Conservation (phyloP, 2,329 filamentous ascomycete genomes). For the Sclerotinia trifoliorum region DNA sequence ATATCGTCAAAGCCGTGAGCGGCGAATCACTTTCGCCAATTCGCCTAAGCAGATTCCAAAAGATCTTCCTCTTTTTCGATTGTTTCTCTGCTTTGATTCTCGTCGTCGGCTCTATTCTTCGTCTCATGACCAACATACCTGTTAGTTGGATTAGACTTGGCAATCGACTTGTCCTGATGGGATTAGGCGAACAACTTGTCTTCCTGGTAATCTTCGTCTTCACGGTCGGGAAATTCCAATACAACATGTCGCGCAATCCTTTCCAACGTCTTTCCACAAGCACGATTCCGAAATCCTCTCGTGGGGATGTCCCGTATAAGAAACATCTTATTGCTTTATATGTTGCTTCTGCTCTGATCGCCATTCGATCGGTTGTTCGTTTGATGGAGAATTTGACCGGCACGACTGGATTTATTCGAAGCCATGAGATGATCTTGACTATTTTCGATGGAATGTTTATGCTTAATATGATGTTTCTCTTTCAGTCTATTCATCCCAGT, state of each 20-base stretch:
- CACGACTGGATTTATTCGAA: neutral
- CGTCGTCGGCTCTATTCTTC: slow-evolving; percentile 6
- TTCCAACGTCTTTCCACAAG: neutral
- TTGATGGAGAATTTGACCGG: slow-evolving; percentile 9
- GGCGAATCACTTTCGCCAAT: slow-evolving; percentile 7
- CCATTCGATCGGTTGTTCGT: slow-evolving; percentile 5
- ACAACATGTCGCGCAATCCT: slow-evolving; percentile 9
- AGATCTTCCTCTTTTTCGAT: slow-evolving; percentile 18
- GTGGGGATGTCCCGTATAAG: neutral
- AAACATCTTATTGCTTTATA: slow-evolving; percentile 6
- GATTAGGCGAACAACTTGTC: slow-evolving; percentile 2
- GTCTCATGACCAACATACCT: neutral
- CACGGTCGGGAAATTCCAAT: slow-evolving; percentile 14
- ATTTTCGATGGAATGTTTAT: slow-evolving; percentile 8
- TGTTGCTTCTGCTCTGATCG: slow-evolving; percentile 10
- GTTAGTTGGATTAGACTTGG: slow-evolving; percentile 14
- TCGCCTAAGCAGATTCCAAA: slow-evolving; percentile 10
- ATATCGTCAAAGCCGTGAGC: neutral
- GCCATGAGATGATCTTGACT: neutral
- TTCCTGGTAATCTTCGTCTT: slow-evolving; percentile 17
- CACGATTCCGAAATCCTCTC: neutral
- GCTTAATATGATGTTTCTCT: slow-evolving; percentile 13
- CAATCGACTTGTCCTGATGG: slow-evolving; percentile 14
- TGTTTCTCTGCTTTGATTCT: slow-evolving; percentile 8
- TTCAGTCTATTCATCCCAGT: slow-evolving; percentile 11